Conservation (phyloP, 1,139 yeast genomes). For the Blastobotrys indianensis region DNA sequence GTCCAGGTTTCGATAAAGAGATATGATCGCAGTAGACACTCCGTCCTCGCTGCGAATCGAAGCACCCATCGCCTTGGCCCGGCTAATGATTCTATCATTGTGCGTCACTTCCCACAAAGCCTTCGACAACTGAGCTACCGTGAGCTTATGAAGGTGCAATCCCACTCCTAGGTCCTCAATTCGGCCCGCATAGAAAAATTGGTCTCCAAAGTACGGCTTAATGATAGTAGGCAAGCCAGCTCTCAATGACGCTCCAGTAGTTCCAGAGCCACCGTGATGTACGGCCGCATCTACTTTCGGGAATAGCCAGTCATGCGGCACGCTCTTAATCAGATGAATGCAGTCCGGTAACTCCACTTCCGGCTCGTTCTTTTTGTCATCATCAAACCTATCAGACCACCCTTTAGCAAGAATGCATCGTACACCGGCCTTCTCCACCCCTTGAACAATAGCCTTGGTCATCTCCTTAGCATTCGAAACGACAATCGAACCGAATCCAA, state of each 20-base stretch:
- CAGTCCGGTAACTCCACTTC: constrained; percentile 63
- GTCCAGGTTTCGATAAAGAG: constrained; percentile 71
- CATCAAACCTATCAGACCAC: constrained; percentile 73
- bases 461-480: constrained; percentile 75
- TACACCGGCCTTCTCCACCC: constrained; percentile 73
- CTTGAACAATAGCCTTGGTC: constrained; percentile 71
- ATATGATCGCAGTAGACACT: constrained; percentile 66
- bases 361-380: constrained; percentile 35
- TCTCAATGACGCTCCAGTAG: constrained; percentile 85
- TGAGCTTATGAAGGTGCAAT: constrained; percentile 59
- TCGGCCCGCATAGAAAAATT: constrained; percentile 80
- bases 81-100: constrained; percentile 58
- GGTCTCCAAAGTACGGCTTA: constrained; percentile 96
- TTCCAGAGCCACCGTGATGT: constrained; percentile 97
- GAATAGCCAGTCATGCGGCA: constrained; percentile 95
- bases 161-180: constrained; percentile 93
- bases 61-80: constrained; percentile 57
- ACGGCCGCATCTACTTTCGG: constrained; percentile 88
- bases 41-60: constrained; percentile 70
- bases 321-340: constrained; percentile 60
- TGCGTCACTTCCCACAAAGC: constrained; percentile 67
- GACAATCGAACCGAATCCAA: constrained; percentile 95
- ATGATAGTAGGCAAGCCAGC: constrained; percentile 86
- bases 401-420: constrained; percentile 87
- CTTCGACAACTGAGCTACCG: constrained; percentile 52